A percentile compares a stretch with the other conserved stretches of the same genome.
Evolutionary conservation across 345 rosid species (phyloP).

Genomic region (Theobroma cacao): DNA sequence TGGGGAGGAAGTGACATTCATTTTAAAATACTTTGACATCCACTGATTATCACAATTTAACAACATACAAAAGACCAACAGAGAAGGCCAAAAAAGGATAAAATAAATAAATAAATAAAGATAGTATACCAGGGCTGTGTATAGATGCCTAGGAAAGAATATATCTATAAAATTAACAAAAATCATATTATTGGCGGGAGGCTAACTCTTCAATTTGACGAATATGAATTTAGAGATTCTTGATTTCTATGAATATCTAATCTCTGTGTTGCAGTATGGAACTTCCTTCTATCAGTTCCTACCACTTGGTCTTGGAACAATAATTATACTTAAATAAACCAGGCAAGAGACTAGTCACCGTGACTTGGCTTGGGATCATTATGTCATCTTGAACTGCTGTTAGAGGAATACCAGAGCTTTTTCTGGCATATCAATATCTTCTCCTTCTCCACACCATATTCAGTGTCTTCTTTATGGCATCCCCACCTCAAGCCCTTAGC

Average conservation of each 20-base stretch:
- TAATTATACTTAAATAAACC: not conserved
- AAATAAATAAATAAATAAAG: not conserved
- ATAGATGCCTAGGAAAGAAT: conserved; percentile 25
- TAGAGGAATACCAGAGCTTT: conserved; percentile 80
- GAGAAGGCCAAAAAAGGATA: not conserved
- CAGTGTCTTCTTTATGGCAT: conserved; percentile 74
- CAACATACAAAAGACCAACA: not conserved
- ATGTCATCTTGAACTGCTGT: conserved; percentile 35
- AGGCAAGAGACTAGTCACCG: not conserved
- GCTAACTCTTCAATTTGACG: conserved; percentile 15
- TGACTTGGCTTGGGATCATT: not conserved
- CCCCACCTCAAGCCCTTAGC: conserved; percentile 87
- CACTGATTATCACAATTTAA: not conserved
- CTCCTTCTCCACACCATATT: conserved; percentile 62
- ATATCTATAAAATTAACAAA: conserved; percentile 18
- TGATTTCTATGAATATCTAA: conserved; percentile 11
- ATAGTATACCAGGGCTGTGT: not conserved
- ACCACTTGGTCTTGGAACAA: not conserved
- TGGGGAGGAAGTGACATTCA: not conserved
- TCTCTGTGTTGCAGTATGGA: conserved; percentile 8
- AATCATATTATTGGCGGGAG: conserved; percentile 28
- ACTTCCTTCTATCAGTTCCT: conserved; percentile 2
- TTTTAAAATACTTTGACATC: no score
- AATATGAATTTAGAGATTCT: conserved; percentile 20
- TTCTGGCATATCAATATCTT: conserved; percentile 85